Conservation (phyloP, 345 rosid species). For the Hibiscus tridactylites region DNA sequence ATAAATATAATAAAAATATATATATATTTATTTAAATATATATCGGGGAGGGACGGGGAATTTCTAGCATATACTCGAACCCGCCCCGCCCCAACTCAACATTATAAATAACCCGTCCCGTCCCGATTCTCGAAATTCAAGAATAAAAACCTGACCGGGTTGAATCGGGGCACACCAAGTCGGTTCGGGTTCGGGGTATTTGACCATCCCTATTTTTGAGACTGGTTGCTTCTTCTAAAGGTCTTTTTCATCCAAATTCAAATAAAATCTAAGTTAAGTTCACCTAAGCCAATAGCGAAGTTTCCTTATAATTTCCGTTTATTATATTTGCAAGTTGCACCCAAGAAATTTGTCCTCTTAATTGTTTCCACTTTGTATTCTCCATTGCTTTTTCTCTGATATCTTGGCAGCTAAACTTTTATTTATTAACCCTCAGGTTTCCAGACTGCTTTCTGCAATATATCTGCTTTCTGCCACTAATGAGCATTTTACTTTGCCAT, state of each 20-base stretch:
- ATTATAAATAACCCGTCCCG: no score
- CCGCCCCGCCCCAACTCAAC: no score
- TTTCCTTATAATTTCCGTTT: background rate
- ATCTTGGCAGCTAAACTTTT: conserved; percentile 1
- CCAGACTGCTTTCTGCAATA: conserved; percentile 60
- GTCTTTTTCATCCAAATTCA: background rate
- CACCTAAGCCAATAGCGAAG: background rate
- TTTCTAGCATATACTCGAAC: no score
- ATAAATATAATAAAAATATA: no score
- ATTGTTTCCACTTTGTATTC: background rate
- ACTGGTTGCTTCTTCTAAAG: background rate
- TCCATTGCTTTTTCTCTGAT: conserved; percentile 1
- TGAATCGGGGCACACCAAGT: no score
- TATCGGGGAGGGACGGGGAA: no score
- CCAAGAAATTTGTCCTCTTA: background rate
- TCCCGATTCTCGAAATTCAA: no score
- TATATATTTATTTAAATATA: no score
- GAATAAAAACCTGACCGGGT: no score
- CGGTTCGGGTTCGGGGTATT: no score
- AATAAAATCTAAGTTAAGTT: background rate
- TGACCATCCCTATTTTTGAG: no score
- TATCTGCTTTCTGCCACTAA: conserved; percentile 53
- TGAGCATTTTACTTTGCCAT: conserved; percentile 32
- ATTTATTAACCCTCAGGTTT: conserved; percentile 42
- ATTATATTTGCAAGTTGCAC: background rate